A percentile compares a stretch with the other conserved stretches of the same genome.
These are phyloP conservation scores for Phytophthora sojae DNA, from an alignment of 352 stramenopile species.

Conservation along the genomic window DNA sequence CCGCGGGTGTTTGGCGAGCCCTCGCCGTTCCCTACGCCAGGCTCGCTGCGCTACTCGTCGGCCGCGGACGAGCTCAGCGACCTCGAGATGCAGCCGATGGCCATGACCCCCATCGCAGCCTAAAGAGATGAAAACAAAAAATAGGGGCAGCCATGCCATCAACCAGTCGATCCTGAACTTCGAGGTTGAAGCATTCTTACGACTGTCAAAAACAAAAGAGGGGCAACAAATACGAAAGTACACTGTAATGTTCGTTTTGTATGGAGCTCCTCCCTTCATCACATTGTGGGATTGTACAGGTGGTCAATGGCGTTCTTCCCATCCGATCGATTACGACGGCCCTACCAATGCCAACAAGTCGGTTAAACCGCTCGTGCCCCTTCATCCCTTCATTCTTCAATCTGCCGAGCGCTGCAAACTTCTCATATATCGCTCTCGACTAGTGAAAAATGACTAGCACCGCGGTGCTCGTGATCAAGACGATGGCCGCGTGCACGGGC, in stretches of 20 bases:
- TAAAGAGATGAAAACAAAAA: constrained; percentile 3
- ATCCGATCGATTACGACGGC: constrained; percentile 28
- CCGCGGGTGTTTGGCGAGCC: constrained; percentile 19
- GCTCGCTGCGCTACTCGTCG: constrained; percentile 24
- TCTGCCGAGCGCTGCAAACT: neutral
- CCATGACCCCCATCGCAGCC: constrained; percentile 33
- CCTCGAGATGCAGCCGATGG: constrained; percentile 29
- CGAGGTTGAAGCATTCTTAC: constrained; percentile 23
- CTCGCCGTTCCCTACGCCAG: constrained; percentile 12
- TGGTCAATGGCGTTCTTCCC: constrained; percentile 20
- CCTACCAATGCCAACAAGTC: neutral
- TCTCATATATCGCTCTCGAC: constrained; percentile 4
- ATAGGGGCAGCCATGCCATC: neutral
- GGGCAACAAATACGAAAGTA: neutral
- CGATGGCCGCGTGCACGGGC: constrained; percentile 41
- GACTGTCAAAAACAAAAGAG: constrained; percentile 25
- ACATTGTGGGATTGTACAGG: too few species aligned
- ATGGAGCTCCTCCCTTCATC: constrained; percentile 8
- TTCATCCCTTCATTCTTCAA: constrained; percentile 28
- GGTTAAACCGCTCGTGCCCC: constrained; percentile 1
- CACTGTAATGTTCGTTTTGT: neutral
- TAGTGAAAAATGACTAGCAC: constrained; percentile 27
- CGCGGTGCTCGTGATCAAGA: constrained; percentile 37
- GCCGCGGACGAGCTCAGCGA: constrained; percentile 14
- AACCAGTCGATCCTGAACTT: constrained; percentile 12